Evolutionary conservation across 1,139 yeast genomes (phyloP), one percentile per base, ranked within the genome.

Genomic region (Saccharomyces hybrid): DNA sequence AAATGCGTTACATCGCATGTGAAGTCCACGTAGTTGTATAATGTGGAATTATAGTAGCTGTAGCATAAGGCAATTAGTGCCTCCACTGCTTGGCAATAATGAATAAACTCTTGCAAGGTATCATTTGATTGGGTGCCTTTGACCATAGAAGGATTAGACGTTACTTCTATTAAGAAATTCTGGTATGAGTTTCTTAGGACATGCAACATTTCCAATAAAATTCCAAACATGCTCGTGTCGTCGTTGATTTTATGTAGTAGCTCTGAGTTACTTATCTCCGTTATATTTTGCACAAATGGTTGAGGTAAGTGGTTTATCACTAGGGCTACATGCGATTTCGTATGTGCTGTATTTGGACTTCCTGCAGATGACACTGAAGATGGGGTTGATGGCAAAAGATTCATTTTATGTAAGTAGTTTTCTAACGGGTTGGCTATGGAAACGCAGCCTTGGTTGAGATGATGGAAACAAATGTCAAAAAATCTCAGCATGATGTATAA

Each of bases 401-500:
- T 56, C 57, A 56, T 59, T 38, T 53, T 56, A 38, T 56, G 55
- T 19, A 62, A 48, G 51, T 60, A 65, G 31, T 56, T 58, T 42
- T 63, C 67, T 16, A 65, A 47, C 4, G 69, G 69, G 47, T 59
- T 63, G 24, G 63, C 64, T 14, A 64, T 60, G 2, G 65, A 61
- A 2, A 61, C 53, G 16, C 61, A 58, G 19, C 60, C 56, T 51
- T 60, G 62, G 28, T 58, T 60, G n/a, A 64, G 49, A 50, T 66
- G 64, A 11, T 59, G 58, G 12, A 62, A 55, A 51, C 64, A 62
- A 51, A 66, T 60, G 54, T 69, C 72, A 48, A 67, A 65, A 55
- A 64, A 67, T 44, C 70, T 58, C 28, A 69, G 54, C 5, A 67
- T 57, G 12, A 69, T 44, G 54, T 67, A 69, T 6, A 69, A 50